A percentile compares a stretch with the other conserved stretches of the same genome.
Evolutionary conservation across 129 eudicot species (phyloP).

Genomic region (Flaveria bidentis): DNA sequence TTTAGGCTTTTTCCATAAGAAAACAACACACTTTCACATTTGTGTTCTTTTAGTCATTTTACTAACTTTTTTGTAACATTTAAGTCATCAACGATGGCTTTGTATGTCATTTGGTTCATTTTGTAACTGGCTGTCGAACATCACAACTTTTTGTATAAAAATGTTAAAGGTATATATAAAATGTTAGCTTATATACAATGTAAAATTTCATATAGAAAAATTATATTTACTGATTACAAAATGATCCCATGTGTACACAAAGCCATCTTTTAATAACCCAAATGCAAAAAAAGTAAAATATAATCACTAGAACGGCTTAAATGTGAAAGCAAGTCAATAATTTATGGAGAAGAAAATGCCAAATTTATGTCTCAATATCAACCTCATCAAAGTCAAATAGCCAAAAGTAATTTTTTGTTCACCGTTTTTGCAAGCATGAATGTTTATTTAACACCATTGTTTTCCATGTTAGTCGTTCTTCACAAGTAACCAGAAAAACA

Average conservation of each 20-base stretch:
- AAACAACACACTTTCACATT: background rate
- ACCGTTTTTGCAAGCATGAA: constrained; percentile 4
- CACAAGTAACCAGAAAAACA: constrained; percentile 12
- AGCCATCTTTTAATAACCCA: background rate
- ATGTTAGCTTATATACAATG: background rate
- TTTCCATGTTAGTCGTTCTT: background rate
- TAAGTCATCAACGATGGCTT: background rate
- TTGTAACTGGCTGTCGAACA: background rate
- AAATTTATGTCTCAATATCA: background rate
- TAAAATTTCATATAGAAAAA: background rate
- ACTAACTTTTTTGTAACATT: background rate
- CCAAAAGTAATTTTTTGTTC: background rate
- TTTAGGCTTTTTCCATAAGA: background rate
- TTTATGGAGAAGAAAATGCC: background rate
- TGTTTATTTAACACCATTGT: background rate
- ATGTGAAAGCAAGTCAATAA: background rate
- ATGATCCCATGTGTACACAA: background rate
- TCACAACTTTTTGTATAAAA: background rate
- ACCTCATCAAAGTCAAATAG: constrained; percentile 2
- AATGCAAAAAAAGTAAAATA: background rate
- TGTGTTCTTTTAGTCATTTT: background rate
- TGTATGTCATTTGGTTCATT: background rate
- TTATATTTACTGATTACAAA: background rate
- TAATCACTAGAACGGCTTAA: background rate
- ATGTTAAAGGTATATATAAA: background rate